Evolutionary conservation across 768 basidiomycete species (phyloP), one percentile per base, ranked within the genome.

Genomic region (Coprinellus micaceus): DNA sequence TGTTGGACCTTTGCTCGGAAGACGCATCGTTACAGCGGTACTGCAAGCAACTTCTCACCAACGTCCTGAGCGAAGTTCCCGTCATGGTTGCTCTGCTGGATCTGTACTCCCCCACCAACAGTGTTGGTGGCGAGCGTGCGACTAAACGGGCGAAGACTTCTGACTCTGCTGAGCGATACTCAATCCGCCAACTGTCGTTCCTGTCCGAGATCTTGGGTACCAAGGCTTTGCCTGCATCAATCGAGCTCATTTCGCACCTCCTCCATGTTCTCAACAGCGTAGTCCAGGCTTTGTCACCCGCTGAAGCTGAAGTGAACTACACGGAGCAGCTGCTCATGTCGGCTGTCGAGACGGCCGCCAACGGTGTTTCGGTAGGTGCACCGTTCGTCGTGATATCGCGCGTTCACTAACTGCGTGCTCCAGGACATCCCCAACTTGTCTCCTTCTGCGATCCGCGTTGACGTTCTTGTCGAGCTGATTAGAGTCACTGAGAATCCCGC

Each of bases 401-500:
- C n/a, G n/a, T n/a, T n/a, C n/a, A n/a, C n/a, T n/a, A n/a, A n/a
- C n/a, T n/a, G n/a, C n/a, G n/a, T n/a, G n/a, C n/a, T 28, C n/a
- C 49, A 88, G 87, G 82, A 82, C 47, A 69, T 72, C 4, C 78
- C 81, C 0, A 79, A 79, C 63, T 61, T 82, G 22, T 69, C 79
- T 0, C 77, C 85, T 1, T 80, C 79, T 54, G 74, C 83, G 0
- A 76, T 96, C 51, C 83, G 92, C 13, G 71, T 95, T 45, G 94
- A 96, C 63, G 83, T 94, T 2, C 77, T 98, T 21, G 88, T 97
- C 12, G 91, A 95, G 58, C 77, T 95, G 36, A 88, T 98, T 63
- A 77, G 92, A 65, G 94, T 87, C 15, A 87, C 94, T 2, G 83
- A 84, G 43, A 97, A 95, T 63, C 95, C 96, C 1, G 94, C 98